Evolutionary conservation across 2,329 filamentous ascomycete species (phyloP).

Genomic region (Trichoderma koningiopsis): DNA sequence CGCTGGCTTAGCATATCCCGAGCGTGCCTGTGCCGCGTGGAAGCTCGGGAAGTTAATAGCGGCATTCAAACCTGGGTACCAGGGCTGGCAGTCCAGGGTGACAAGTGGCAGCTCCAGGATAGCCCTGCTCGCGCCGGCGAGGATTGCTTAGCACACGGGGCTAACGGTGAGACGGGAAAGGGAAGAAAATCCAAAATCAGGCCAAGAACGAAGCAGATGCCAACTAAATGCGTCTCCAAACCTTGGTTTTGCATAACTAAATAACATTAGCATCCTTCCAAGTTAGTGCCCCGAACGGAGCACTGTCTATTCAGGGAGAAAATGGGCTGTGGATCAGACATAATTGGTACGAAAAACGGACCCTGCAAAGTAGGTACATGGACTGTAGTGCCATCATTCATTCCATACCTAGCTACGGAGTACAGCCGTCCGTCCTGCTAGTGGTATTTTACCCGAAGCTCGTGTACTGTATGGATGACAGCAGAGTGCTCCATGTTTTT

Average conservation of each 20-base stretch:
- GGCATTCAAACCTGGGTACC: constrained; percentile 15
- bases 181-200: constrained; percentile 4
- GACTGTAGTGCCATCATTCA: not conserved
- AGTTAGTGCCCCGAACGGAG: constrained; percentile 8
- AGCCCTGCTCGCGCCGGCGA: not conserved
- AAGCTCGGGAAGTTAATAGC: constrained; percentile 24
- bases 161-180: constrained; percentile 13
- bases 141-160: constrained; percentile 19
- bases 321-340: not conserved
- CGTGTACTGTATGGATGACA: not conserved
- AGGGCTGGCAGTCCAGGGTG: constrained; percentile 16
- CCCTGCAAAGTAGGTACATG: not conserved
- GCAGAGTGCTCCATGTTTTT: not conserved
- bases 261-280: constrained; percentile 6
- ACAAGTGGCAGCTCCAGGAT: constrained; percentile 24
- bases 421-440: not conserved
- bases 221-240: not conserved
- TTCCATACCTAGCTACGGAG: not conserved
- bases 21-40: constrained; percentile 18
- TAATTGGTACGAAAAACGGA: not conserved
- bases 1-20: constrained; percentile 6
- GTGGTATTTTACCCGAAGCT: not conserved
- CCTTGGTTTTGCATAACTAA: constrained; percentile 12
- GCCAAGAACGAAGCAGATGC: constrained; percentile 5
- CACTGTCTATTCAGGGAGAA: not conserved